Base-by-base conservation (phyloP, 257 asterid genomes). In the Salvia rosmarinus region DNA sequence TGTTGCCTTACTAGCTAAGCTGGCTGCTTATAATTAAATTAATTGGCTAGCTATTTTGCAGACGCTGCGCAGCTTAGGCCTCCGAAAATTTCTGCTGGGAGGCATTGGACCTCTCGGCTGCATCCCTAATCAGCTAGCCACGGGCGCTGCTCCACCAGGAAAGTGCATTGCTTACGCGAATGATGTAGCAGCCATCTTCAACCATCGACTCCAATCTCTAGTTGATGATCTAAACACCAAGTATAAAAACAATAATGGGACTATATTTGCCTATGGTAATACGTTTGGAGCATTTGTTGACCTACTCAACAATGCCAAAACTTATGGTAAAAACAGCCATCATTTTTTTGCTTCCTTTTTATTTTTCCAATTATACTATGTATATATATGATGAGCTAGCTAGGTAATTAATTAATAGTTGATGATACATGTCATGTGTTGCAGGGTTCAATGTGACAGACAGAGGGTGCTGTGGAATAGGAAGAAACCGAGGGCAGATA, bases 91-190 rank as follows among this genome's bases (percentile, higher is more conserved):
- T 63, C 5, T 90, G 1, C 51, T 88, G 17, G 97, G 77, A 5
- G 94, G 92, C 3, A 76, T 90, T 1, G 94, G 94, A 13, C 96
- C 97, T 1, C 87, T 90, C 2, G 97, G 97, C 2, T 90, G 97
- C 84, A 88, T 88, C 25, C 97, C 97, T 5, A 88, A 82, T 75
- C 94, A 88, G 68, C 72, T 90, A 52, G 89, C 91, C 1, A 67
- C 65, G 0, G 79, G 70, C 5, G 42, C 14, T n/a, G 76, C 85
- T 57, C 81, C 78, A n/a, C 74, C 72, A 0, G 90, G 96, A 43
- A 77, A 85, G 55, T 90, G 97, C 37, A 84, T 81, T 10, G 73
- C 74, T 19, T 42, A 19, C 67, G 79, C 85, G 2, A 90, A 90
- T 47, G 75, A 84, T 2, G 60, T 82, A 2, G 82, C 82, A 11